These are phyloP conservation scores for Moesziomyces sp. DNA, from an alignment of 1,284 basidiomycete genomes.

Conservation along the genomic window DNA sequence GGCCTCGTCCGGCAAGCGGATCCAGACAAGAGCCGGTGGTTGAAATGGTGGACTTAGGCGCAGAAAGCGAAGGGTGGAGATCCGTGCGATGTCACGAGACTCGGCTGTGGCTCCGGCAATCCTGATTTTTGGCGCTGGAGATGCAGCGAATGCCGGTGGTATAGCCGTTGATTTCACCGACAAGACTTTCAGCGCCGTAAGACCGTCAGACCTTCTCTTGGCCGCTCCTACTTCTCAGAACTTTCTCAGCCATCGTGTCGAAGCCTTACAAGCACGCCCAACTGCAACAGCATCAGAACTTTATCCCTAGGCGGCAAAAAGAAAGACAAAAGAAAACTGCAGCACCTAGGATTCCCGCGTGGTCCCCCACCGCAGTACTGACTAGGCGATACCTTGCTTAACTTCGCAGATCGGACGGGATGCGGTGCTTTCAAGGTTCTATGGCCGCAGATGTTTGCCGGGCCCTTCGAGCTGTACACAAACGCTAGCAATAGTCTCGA, in stretches of 20 bases:
- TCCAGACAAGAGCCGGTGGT: neutral
- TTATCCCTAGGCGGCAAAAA: too few relatives aligned
- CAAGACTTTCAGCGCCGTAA: too few relatives aligned
- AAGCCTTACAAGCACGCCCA: too few relatives aligned
- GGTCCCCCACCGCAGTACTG: constrained; percentile 86
- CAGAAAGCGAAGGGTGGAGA: neutral
- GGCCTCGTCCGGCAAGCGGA: neutral
- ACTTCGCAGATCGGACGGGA: constrained; percentile 83
- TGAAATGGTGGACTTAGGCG: neutral
- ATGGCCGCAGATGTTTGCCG: constrained; percentile 75
- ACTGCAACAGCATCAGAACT: too few relatives aligned
- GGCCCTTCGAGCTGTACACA: too few relatives aligned
- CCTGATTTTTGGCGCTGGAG: constrained; percentile 8
- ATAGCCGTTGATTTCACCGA: constrained; percentile 24
- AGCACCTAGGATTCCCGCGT: constrained; percentile 76
- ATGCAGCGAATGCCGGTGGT: constrained; percentile 1
- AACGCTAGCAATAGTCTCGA: too few relatives aligned
- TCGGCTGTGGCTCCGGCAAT: constrained; percentile 8
- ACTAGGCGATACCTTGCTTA: constrained; percentile 81
- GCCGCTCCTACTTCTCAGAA: too few relatives aligned
- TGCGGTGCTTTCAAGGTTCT: constrained; percentile 82
- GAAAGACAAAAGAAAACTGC: too few relatives aligned
- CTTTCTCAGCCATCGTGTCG: too few relatives aligned
- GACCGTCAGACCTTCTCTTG: too few relatives aligned
- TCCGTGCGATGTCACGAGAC: constrained; percentile 32